Conservation (phyloP, 805 yeast species). For the Candida tallmaniae region DNA sequence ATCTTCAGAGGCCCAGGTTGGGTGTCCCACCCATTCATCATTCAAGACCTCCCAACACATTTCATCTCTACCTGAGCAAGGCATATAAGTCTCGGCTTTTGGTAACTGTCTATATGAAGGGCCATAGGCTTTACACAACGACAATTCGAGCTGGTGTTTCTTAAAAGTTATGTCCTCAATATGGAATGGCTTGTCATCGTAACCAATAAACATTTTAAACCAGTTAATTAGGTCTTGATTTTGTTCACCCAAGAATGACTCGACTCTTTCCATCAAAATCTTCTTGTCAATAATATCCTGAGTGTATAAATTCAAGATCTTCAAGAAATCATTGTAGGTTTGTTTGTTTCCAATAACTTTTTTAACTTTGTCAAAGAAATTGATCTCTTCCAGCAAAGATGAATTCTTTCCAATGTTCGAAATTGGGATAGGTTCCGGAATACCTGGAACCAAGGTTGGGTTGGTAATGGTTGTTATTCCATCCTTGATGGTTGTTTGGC, state of each 20-base stretch:
- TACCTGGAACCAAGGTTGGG: conserved; percentile 77
- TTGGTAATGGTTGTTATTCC: conserved; percentile 31
- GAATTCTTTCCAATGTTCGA: conserved; percentile 44
- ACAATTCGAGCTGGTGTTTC: conserved; percentile 86
- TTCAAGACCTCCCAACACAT: conserved; percentile 99
- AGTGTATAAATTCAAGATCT: conserved; percentile 79
- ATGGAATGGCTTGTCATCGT: conserved; percentile 74
- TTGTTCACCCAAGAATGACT: conserved; percentile 74
- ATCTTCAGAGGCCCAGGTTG: conserved; percentile 99
- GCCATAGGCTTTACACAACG: conserved; percentile 89
- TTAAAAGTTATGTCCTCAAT: conserved; percentile 86
- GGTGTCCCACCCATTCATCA: conserved; percentile 99
- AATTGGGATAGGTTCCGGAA: conserved; percentile 75
- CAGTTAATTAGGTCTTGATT: conserved; percentile 77
- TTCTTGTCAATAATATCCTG: conserved; percentile 85
- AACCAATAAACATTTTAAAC: conserved; percentile 92
- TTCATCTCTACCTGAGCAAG: conserved; percentile 97
- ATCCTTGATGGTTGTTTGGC: conserved; percentile 10
- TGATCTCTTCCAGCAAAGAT: conserved; percentile 74
- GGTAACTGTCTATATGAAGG: conserved; percentile 93
- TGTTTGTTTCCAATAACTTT: conserved; percentile 84
- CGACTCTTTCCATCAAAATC: conserved; percentile 78
- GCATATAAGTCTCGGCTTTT: conserved; percentile 91
- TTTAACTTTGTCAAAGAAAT: conserved; percentile 89
- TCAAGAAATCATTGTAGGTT: conserved; percentile 87